phyloP scores from a whole-genome alignment of 225 moss, liverwort and hornwort species.

The Pseudoscleropodium purum region DNA sequence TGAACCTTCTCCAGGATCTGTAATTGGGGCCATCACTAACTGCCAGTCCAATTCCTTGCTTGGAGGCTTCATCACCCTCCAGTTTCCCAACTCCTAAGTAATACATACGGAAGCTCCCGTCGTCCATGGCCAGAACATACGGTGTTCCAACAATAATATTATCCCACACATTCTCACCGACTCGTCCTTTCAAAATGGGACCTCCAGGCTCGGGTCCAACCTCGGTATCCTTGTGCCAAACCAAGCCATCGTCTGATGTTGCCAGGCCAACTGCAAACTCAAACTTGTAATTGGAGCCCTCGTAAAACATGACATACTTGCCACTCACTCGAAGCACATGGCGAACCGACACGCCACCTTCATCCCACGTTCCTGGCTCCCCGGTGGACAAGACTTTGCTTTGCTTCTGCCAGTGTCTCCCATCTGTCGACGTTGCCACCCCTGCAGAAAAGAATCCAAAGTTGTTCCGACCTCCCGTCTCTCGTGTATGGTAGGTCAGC shows the following conservation, averaged over 20 bases:
- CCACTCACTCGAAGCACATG: constrained; percentile 33
- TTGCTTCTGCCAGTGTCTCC: constrained; percentile 35
- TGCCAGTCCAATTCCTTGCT: constrained; percentile 36
- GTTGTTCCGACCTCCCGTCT: constrained; percentile 30
- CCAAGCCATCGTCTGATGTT: constrained; percentile 31
- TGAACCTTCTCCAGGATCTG: constrained; percentile 43
- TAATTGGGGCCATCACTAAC: constrained; percentile 41
- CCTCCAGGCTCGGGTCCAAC: constrained; percentile 47
- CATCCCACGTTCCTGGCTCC: constrained; percentile 44
- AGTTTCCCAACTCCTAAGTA: constrained; percentile 47
- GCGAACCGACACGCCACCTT: constrained; percentile 48
- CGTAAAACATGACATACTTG: constrained; percentile 48
- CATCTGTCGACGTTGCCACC: constrained; percentile 37
- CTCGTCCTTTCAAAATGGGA: constrained; percentile 20
- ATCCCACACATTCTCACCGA: constrained; percentile 47
- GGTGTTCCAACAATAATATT: constrained; percentile 42
- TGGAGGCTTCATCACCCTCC: constrained; percentile 27
- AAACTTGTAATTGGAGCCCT: constrained; percentile 32
- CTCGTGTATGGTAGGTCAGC: constrained; percentile 44
- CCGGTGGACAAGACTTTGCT: constrained; percentile 25
- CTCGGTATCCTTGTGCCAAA: constrained; percentile 30
- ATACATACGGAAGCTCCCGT: constrained; percentile 52
- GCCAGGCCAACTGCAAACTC: constrained; percentile 37
- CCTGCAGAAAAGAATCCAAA: constrained; percentile 39
- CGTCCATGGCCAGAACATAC: constrained; percentile 32